Conservation (phyloP, 768 basidiomycete species). For the Leucosporidium creatinivorum region DNA sequence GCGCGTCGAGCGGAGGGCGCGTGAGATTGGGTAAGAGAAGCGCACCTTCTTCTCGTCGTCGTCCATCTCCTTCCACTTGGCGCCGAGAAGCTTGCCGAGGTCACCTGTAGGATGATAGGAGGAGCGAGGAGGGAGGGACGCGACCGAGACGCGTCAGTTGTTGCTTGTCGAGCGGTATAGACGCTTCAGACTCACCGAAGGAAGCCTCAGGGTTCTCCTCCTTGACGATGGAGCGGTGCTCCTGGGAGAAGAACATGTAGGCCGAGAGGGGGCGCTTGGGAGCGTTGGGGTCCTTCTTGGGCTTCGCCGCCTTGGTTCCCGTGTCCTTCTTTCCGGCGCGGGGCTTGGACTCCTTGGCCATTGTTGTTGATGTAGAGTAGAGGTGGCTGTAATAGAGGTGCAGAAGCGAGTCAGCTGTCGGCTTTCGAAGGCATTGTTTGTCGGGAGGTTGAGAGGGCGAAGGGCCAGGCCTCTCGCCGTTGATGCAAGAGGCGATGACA, state of each 20-base stretch:
- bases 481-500: too few relatives aligned
- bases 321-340: constrained; percentile 4
- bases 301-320: constrained; percentile 13
- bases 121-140: neutral
- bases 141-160: too few relatives aligned
- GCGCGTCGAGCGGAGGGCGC: neutral
- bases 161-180: too few relatives aligned
- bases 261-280: constrained; percentile 82
- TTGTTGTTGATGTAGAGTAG: constrained; percentile 10
- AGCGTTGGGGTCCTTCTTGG: constrained; percentile 30
- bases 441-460: too few relatives aligned
- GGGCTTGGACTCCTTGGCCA: constrained; percentile 34
- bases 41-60: constrained; percentile 83
- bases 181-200: constrained; percentile 56
- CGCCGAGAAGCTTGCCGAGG: constrained; percentile 87
- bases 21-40: constrained; percentile 8
- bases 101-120: constrained; percentile 53
- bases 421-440: neutral
- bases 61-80: constrained; percentile 92
- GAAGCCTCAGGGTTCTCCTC: constrained; percentile 87
- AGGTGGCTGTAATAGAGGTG: neutral
- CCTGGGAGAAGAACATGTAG: constrained; percentile 98
- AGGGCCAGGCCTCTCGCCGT: too few relatives aligned
- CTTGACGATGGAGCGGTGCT: constrained; percentile 93
- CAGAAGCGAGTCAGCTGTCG: neutral